Evolutionary conservation across 2,329 filamentous ascomycete species (phyloP), one percentile per base, ranked within the genome.

Genomic region (Alternaria arborescens): DNA sequence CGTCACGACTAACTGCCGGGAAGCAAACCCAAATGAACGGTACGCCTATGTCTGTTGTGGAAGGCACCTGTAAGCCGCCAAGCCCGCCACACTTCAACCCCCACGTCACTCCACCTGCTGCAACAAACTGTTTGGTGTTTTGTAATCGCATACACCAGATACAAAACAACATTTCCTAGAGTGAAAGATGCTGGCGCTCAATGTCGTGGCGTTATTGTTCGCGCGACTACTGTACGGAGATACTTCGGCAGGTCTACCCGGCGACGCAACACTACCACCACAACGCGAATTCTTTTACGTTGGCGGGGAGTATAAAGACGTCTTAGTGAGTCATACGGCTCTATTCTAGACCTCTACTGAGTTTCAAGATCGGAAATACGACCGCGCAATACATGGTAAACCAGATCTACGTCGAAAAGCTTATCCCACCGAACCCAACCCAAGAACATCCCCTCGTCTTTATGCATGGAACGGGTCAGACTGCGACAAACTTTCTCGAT

Each of bases 401-500:
- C 24, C 55, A 61, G 18, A 58, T 59, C 16, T 59, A 59, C 11
- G 52, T 55, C 2, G 57, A 78, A 18, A 75, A 75, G 44, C 63
- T 75, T 24, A 67, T 58, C 6, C 67, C 65, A 12, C 8, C 40
- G 8, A 26, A 42, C 11, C 22, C 52, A n/a, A 63, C 60, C 5
- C 51, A 63, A 41, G 8, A 53, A 18, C 30, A 56, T 30, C 69
- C 74, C 8, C 66, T 78, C 12, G 61, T 76, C n/a, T 72, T 77
- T 48, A 69, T 76, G n/a, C 60, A 67, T 12, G 73, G 71, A 8
- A 61, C 61, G 8, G 73, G 58, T 3, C 74, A 77, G 44, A 75
- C 72, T 5, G 73, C 68, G 10, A 72, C 71, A 5, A 77, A 73
- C 34, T 78, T 70, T n/a, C 67, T 78, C 14, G 80, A 80, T 38